Evolutionary conservation across 2,329 filamentous ascomycete genomes (phyloP).

Genomic region (Septoria linicola): DNA sequence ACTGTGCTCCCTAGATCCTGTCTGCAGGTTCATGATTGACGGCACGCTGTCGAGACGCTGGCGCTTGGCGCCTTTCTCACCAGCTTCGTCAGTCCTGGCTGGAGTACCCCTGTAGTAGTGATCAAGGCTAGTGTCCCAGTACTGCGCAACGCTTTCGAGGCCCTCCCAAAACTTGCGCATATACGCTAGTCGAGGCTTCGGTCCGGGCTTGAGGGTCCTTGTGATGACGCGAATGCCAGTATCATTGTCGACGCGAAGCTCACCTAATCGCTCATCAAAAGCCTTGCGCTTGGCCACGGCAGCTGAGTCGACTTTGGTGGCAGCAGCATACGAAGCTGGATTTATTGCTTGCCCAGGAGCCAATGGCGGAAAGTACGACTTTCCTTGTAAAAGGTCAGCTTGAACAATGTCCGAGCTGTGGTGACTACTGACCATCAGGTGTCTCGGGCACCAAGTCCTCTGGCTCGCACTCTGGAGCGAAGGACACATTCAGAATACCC

Average conservation of each 20-base stretch:
- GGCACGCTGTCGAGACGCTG: conserved; percentile 25
- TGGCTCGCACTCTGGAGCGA: conserved; percentile 39
- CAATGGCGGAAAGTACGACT: conserved; percentile 41
- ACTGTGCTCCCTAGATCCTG: neutral
- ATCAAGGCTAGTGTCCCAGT: conserved; percentile 62
- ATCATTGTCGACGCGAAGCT: conserved; percentile 56
- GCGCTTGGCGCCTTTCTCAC: conserved; percentile 29
- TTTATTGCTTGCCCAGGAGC: conserved; percentile 34
- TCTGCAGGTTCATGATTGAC: conserved; percentile 12
- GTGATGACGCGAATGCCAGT: conserved; percentile 58
- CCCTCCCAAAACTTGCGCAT: conserved; percentile 61
- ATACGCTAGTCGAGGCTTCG: conserved; percentile 52
- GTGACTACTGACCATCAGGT: conserved; percentile 28
- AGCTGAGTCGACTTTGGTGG: conserved; percentile 46
- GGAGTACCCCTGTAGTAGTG: conserved; percentile 48
- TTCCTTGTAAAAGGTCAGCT: conserved; percentile 19
- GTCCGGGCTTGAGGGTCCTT: conserved; percentile 48
- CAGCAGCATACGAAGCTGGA: conserved; percentile 23
- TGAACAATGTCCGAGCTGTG: neutral
- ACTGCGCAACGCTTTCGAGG: conserved; percentile 59
- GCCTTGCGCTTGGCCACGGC: conserved; percentile 49
- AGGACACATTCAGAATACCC: conserved; percentile 45
- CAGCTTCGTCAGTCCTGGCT: conserved; percentile 15
- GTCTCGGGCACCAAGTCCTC: conserved; percentile 42
- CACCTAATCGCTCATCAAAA: conserved; percentile 50